Conservation (phyloP, 2,329 filamentous ascomycete genomes). For the Aspergillus arachidicola region DNA sequence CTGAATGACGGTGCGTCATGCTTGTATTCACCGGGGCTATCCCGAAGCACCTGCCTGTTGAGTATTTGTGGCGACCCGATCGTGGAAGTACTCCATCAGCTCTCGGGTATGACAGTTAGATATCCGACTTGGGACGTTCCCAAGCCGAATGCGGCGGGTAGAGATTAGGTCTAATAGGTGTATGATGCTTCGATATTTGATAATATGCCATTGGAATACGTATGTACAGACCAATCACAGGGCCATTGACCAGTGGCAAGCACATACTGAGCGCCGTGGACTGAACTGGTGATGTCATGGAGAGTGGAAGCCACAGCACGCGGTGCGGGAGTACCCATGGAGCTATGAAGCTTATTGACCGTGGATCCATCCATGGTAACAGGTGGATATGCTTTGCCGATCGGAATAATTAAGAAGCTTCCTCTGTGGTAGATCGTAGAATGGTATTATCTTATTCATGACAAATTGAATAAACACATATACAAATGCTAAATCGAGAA, state of each 20-base stretch:
- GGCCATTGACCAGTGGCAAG: background rate
- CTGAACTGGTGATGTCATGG: background rate
- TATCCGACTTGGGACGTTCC: too few species aligned
- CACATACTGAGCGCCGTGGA: background rate
- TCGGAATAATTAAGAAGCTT: background rate
- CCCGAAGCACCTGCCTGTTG: too few species aligned
- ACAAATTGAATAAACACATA: background rate
- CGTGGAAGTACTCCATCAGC: background rate
- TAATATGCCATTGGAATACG: background rate
- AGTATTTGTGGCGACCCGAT: background rate
- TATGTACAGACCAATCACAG: background rate
- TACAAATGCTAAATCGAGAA: background rate
- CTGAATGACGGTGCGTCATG: too few species aligned
- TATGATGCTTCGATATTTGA: background rate
- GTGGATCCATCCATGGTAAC: background rate
- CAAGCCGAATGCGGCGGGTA: too few species aligned
- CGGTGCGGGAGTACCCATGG: background rate
- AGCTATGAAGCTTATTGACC: background rate
- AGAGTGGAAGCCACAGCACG: background rate
- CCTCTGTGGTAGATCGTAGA: background rate
- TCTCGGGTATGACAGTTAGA: background rate
- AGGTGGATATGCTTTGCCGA: background rate
- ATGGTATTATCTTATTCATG: background rate
- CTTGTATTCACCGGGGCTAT: too few species aligned
- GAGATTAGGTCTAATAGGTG: background rate